A percentile compares a stretch with the other conserved stretches of the same genome.
Conservation (phyloP, 2,329 filamentous ascomycete species). For the Pseudogymnoascus sp. region DNA sequence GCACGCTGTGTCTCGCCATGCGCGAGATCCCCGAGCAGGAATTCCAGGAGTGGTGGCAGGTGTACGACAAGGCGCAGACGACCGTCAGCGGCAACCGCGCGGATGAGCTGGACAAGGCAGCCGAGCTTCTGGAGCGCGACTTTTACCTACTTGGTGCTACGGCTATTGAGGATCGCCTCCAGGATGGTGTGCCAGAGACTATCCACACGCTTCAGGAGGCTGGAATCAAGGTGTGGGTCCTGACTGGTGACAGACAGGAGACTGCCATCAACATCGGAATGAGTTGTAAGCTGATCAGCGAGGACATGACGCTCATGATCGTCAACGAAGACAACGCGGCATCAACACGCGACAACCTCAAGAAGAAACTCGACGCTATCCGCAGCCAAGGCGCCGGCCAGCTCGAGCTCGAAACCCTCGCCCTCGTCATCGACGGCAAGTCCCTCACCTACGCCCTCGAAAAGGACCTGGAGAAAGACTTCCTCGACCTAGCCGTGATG, state of each 20-base stretch:
- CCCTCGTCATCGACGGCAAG: constrained; percentile 91
- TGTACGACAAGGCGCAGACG: constrained; percentile 81
- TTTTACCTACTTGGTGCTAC: constrained; percentile 89
- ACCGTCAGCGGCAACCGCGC: constrained; percentile 88
- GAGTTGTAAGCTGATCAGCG: constrained; percentile 96
- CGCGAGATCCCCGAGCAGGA: constrained; percentile 86
- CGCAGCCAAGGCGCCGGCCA: constrained; percentile 69
- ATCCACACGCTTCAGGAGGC: constrained; percentile 95
- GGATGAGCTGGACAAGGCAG: constrained; percentile 93
- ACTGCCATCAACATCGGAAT: constrained; percentile 99
- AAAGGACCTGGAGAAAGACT: constrained; percentile 85
- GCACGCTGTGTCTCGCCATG: constrained; percentile 91
- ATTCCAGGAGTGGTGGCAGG: constrained; percentile 74
- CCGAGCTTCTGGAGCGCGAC: constrained; percentile 89
- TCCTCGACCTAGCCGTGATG: constrained; percentile 85
- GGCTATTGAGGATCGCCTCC: constrained; percentile 91
- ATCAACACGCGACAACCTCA: constrained; percentile 77
- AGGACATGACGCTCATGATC: constrained; percentile 97
- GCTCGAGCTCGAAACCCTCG: constrained; percentile 76
- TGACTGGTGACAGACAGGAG: constrained; percentile 95
- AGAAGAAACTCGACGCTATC: constrained; percentile 90
- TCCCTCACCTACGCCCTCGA: constrained; percentile 90
- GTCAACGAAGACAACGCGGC: constrained; percentile 80
- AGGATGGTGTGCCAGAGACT: constrained; percentile 95
- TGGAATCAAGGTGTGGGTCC: constrained; percentile 96